Evolutionary conservation across 495 filamentous ascomycete species (phyloP).

Genomic region (Astrothelium macrocarpum): DNA sequence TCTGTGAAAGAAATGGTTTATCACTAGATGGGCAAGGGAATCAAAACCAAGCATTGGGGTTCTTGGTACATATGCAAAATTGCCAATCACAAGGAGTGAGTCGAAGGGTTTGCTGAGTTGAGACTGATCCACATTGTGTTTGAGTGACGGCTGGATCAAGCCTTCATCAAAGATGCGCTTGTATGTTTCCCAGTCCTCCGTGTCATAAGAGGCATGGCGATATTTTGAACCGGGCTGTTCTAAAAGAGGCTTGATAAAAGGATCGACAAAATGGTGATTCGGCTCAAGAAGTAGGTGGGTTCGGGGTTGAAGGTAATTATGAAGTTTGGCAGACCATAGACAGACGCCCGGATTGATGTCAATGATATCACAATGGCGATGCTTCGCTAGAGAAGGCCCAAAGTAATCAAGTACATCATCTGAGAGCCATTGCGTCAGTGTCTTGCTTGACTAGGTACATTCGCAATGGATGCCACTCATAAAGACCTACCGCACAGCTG

Average conservation of each 20-base stretch:
- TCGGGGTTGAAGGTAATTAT: constrained; percentile 63
- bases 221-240: constrained; percentile 46
- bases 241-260: constrained; percentile 54
- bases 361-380: constrained; percentile 66
- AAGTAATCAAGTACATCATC: constrained; percentile 34
- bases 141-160: constrained; percentile 12
- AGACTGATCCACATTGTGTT: not conserved
- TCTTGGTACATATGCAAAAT: not conserved
- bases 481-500: constrained; percentile 15
- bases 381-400: constrained; percentile 48
- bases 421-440: constrained; percentile 8
- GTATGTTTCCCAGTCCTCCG: constrained; percentile 7
- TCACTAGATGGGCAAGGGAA: constrained; percentile 23
- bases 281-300: constrained; percentile 74
- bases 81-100: not conserved
- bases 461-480: not conserved
- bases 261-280: constrained; percentile 40
- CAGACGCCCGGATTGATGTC: constrained; percentile 75
- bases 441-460: not conserved
- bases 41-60: constrained; percentile 10
- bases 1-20: constrained; percentile 34
- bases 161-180: constrained; percentile 9
- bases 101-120: not conserved
- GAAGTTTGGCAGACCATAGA: constrained; percentile 63
- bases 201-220: constrained; percentile 13